Evolutionary conservation across 1,284 basidiomycete genomes (phyloP).

Genomic region (Laetiporus sulphureus): DNA sequence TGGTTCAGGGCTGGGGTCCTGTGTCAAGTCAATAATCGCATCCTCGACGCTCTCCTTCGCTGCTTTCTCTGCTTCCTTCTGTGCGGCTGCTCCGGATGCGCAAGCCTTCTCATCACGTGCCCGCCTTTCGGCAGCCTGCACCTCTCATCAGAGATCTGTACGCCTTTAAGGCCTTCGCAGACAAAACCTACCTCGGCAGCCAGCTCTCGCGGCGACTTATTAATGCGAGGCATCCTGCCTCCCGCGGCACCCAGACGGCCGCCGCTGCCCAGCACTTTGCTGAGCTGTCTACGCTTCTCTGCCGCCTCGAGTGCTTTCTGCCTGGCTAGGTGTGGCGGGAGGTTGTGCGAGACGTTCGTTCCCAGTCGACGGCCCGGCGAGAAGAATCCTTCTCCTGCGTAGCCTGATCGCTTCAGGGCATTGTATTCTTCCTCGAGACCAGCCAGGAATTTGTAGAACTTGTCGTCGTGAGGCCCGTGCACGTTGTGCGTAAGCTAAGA

Average conservation of each 20-base stretch:
- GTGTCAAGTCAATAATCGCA: conserved; percentile 56
- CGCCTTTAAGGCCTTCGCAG: not conserved
- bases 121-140: conserved; percentile 77
- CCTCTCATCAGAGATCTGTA: not conserved
- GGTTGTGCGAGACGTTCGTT: conserved; percentile 49
- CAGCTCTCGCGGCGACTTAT: conserved; percentile 61
- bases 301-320: conserved; percentile 69
- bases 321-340: conserved; percentile 58
- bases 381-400: conserved; percentile 80
- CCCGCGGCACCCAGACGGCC: conserved; percentile 46
- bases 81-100: conserved; percentile 50
- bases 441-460: conserved; percentile 74
- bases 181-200: conserved; percentile 60
- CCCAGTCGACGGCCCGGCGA: conserved; percentile 64
- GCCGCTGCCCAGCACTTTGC: conserved; percentile 44
- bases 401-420: conserved; percentile 67
- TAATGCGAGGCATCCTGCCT: conserved; percentile 24
- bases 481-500: conserved; percentile 79
- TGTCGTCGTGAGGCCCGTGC: conserved; percentile 81
- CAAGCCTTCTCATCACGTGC: conserved; percentile 67
- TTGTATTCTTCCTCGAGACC: conserved; percentile 80
- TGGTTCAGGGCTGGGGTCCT: conserved; percentile 29
- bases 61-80: conserved; percentile 65
- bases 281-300: conserved; percentile 54
- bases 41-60: conserved; percentile 58